A percentile compares a stretch with the other conserved stretches of the same genome.
These are phyloP conservation scores for Sisymbrium altissimum DNA, from an alignment of 345 rosid genomes.

Conservation along the genomic window DNA sequence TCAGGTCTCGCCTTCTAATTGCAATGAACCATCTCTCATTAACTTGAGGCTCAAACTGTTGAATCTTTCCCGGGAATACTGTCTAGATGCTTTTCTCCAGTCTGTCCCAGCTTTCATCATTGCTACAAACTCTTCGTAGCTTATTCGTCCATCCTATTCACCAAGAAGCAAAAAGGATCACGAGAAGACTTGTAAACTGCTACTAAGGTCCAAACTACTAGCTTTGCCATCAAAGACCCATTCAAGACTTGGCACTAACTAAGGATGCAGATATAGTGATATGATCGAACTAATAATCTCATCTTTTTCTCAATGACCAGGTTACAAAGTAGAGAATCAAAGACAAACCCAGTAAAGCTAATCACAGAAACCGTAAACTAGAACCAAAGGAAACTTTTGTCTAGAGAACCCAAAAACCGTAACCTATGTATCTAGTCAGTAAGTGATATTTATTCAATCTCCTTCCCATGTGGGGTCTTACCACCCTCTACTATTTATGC, in stretches of 20 bases:
- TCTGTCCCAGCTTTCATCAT: conserved; percentile 97
- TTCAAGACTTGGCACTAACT: neutral
- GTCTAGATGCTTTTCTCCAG: conserved; percentile 90
- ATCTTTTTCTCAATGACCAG: neutral
- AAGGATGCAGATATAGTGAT: neutral
- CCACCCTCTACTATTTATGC: neutral
- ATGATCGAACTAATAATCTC: neutral
- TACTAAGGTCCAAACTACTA: conserved; percentile 2
- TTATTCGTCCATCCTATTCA: conserved; percentile 74
- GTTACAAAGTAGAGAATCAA: neutral
- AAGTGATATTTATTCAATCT: neutral
- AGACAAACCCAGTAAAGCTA: neutral
- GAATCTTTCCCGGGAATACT: conserved; percentile 79
- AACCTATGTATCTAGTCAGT: neutral
- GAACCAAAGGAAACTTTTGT: neutral
- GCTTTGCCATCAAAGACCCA: neutral
- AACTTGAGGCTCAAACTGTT: conserved; percentile 73
- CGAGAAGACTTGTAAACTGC: neutral
- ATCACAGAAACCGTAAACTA: neutral
- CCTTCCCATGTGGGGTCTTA: neutral
- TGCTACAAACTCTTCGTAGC: conserved; percentile 75
- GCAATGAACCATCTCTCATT: conserved; percentile 73
- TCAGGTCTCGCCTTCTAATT: conserved; percentile 36
- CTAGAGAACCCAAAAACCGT: neutral
- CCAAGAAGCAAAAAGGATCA: conserved; percentile 7